phyloP scores from a whole-genome alignment of 352 stramenopile genomes.

The Globisporangium emineosum region DNA sequence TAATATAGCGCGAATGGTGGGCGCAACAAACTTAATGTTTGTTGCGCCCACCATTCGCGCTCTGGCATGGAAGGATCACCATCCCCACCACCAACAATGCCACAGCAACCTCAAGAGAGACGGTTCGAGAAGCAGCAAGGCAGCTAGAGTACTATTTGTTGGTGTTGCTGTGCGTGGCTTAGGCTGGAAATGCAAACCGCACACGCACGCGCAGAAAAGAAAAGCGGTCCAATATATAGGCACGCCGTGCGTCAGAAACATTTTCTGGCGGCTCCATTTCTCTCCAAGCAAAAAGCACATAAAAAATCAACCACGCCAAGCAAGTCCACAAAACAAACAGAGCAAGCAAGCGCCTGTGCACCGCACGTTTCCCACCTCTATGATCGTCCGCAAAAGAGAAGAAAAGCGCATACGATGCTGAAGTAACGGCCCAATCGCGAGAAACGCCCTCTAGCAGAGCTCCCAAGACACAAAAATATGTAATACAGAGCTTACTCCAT shows the following conservation, averaged over 20 bases:
- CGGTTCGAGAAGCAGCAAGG: not conserved
- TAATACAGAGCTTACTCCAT: no score
- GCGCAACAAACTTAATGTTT: no score
- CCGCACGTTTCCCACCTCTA: not conserved
- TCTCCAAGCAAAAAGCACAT: not conserved
- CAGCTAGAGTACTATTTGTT: not conserved
- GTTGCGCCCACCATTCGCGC: not conserved
- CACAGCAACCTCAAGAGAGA: not conserved
- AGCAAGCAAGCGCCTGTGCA: constrained; percentile 3
- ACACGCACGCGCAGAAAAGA: not conserved
- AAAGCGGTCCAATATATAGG: not conserved
- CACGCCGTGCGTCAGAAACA: not conserved
- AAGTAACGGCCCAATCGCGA: constrained; percentile 5
- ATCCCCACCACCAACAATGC: not conserved
- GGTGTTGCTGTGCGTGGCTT: not conserved
- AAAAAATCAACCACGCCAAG: not conserved
- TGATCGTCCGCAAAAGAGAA: not conserved
- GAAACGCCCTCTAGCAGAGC: no score
- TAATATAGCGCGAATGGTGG: no score
- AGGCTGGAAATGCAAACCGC: not conserved
- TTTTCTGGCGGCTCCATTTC: not conserved
- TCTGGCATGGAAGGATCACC: not conserved
- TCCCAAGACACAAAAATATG: no score
- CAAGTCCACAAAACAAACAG: not conserved
- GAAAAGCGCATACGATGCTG: constrained; percentile 3